Evolutionary conservation across 371 early-diverging fungal species (phyloP).

Genomic region (Haplosporangium sp.): DNA sequence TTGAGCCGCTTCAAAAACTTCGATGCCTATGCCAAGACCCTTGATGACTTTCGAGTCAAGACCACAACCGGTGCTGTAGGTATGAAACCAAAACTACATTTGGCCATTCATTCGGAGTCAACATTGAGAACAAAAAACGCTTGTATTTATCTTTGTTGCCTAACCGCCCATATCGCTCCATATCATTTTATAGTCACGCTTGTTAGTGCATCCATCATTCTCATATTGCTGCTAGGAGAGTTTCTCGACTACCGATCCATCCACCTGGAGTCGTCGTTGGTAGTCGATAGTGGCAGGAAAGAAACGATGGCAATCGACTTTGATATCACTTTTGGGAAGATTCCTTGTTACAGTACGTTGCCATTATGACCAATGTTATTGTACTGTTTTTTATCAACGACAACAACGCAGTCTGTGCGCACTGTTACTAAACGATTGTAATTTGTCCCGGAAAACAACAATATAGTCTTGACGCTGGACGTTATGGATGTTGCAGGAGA

Average conservation of each 20-base stretch:
- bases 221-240: constrained; percentile 82
- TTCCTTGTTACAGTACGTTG: constrained; percentile 87
- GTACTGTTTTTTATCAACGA: background rate
- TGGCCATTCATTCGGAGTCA: background rate
- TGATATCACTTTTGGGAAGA: constrained; percentile 90
- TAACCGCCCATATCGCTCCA: background rate
- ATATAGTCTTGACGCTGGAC: constrained; percentile 84
- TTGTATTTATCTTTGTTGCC: background rate
- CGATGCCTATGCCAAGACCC: constrained; percentile 96
- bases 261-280: constrained; percentile 76
- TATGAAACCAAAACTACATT: constrained; percentile 38
- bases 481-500: constrained; percentile 96
- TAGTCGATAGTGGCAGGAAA: constrained; percentile 88
- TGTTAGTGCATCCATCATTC: constrained; percentile 77
- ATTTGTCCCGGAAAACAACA: background rate
- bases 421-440: background rate
- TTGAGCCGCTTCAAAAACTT: constrained; percentile 69
- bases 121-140: background rate
- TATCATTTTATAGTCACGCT: constrained; percentile 76
- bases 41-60: constrained; percentile 94
- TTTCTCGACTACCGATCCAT: constrained; percentile 81
- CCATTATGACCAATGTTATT: background rate
- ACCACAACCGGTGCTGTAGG: constrained; percentile 88
- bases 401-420: background rate
- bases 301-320: constrained; percentile 91